These are phyloP conservation scores for Sodiomyces alkalinus DNA, from an alignment of 2,329 filamentous ascomycete species.

Conservation along the genomic window DNA sequence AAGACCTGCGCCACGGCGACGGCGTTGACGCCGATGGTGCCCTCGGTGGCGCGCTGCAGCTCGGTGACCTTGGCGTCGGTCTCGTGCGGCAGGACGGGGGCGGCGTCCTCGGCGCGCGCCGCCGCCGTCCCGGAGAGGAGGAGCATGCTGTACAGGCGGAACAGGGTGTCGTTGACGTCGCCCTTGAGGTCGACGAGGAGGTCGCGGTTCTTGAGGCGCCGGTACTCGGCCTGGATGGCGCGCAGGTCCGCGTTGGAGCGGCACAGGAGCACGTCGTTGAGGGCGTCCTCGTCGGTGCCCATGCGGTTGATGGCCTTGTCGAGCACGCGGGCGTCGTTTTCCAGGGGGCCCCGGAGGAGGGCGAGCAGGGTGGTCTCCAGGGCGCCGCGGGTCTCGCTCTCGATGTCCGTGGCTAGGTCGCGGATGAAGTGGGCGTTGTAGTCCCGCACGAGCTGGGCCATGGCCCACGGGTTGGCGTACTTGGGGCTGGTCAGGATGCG, in stretches of 20 bases:
- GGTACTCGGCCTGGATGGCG: constrained; percentile 17
- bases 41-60: constrained; percentile 17
- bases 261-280: constrained; percentile 18
- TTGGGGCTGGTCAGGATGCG: constrained; percentile 14
- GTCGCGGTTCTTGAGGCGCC: constrained; percentile 12
- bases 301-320: constrained; percentile 15
- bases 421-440: constrained; percentile 19
- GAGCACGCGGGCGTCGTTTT: constrained; percentile 15
- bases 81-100: constrained; percentile 12
- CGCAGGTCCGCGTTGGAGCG: constrained; percentile 20
- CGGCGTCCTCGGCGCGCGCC: constrained; percentile 13
- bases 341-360: constrained; percentile 15
- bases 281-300: constrained; percentile 17
- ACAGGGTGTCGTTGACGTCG: constrained; percentile 15
- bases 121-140: constrained; percentile 8
- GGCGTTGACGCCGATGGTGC: constrained; percentile 14
- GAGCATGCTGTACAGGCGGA: constrained; percentile 19
- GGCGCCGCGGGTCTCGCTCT: constrained; percentile 16
- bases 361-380: constrained; percentile 16
- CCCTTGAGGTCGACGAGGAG: constrained; percentile 16
- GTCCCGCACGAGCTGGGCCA: constrained; percentile 15
- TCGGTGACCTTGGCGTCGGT: constrained; percentile 18
- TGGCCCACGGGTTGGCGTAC: constrained; percentile 17
- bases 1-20: constrained; percentile 17
- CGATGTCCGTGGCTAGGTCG: constrained; percentile 16